phyloP scores from a whole-genome alignment of 768 basidiomycete genomes.

The Termitomyces titanicus region DNA sequence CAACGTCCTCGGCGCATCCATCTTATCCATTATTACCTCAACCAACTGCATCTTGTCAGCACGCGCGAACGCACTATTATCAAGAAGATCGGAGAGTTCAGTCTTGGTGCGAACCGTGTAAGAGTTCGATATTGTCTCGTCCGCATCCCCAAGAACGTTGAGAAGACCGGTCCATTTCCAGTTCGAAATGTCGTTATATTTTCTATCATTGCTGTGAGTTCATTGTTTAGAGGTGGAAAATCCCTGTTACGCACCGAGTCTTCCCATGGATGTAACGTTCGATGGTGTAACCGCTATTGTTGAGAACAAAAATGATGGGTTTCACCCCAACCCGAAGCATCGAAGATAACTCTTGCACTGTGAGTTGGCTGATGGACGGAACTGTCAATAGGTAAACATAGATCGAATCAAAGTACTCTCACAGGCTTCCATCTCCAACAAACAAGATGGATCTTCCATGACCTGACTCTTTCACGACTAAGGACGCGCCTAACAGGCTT shows the following conservation, averaged over 20 bases:
- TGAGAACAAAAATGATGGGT: conserved; percentile 83
- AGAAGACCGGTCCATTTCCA: conserved; percentile 76
- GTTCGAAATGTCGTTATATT: conserved; percentile 83
- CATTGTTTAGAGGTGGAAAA: background rate
- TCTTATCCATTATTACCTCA: conserved; percentile 71
- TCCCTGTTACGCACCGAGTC: conserved; percentile 32
- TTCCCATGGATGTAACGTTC: conserved; percentile 76
- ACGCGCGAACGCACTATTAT: conserved; percentile 53
- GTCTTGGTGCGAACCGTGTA: conserved; percentile 64
- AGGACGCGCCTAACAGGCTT: conserved; percentile 70
- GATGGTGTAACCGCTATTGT: conserved; percentile 84
- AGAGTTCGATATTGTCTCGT: conserved; percentile 49
- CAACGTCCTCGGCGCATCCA: conserved; percentile 69
- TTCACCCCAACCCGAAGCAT: conserved; percentile 72
- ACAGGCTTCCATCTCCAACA: conserved; percentile 82
- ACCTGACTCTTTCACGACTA: conserved; percentile 67
- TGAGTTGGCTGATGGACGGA: conserved; percentile 51
- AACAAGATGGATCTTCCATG: conserved; percentile 76
- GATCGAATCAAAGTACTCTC: conserved; percentile 23
- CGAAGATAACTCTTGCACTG: conserved; percentile 79
- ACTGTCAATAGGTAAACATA: background rate
- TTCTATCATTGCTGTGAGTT: conserved; percentile 30
- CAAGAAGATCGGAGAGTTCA: conserved; percentile 67
- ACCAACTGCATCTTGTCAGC: conserved; percentile 74
- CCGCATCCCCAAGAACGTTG: conserved; percentile 51